Evolutionary conservation across 805 yeast genomes (phyloP).

Genomic region (Yamadazyma sp.): DNA sequence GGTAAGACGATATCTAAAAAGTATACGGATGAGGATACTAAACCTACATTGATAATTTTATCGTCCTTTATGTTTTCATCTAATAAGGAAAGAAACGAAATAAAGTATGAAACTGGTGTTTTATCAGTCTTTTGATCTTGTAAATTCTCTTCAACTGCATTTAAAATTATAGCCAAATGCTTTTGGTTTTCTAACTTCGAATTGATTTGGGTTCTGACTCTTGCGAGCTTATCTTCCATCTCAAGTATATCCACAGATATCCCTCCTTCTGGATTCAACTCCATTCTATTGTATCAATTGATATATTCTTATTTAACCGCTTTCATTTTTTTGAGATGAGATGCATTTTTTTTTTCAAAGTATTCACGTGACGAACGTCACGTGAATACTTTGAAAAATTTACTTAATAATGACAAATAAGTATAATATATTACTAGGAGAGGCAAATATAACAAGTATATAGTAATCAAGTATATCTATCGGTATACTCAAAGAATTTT

Average conservation of each 20-base stretch:
- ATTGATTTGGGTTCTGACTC: conserved; percentile 65
- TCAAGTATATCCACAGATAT: conserved; percentile 37
- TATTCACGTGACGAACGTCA: conserved; percentile 7
- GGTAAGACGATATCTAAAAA: conserved; percentile 79
- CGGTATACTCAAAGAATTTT: too few relatives aligned
- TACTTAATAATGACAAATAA: too few relatives aligned
- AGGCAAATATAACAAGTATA: too few relatives aligned
- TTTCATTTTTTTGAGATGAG: conserved; percentile 8
- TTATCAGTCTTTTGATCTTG: conserved; percentile 58
- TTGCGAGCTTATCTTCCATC: conserved; percentile 60
- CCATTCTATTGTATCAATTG: background rate
- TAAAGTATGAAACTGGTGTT: conserved; percentile 78
- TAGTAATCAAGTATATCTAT: too few relatives aligned
- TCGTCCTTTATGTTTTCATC: conserved; percentile 63
- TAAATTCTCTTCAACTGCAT: conserved; percentile 89
- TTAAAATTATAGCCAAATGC: conserved; percentile 75
- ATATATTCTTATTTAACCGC: background rate
- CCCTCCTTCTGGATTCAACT: conserved; percentile 38
- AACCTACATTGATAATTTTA: conserved; percentile 52
- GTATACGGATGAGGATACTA: conserved; percentile 77
- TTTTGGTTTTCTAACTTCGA: conserved; percentile 88
- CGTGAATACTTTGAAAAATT: too few relatives aligned
- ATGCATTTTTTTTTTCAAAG: conserved; percentile 11
- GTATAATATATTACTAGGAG: too few relatives aligned
- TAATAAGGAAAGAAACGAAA: conserved; percentile 76